Conservation (phyloP, 306 rosid species). For the Psophocarpus tetragonolobus region DNA sequence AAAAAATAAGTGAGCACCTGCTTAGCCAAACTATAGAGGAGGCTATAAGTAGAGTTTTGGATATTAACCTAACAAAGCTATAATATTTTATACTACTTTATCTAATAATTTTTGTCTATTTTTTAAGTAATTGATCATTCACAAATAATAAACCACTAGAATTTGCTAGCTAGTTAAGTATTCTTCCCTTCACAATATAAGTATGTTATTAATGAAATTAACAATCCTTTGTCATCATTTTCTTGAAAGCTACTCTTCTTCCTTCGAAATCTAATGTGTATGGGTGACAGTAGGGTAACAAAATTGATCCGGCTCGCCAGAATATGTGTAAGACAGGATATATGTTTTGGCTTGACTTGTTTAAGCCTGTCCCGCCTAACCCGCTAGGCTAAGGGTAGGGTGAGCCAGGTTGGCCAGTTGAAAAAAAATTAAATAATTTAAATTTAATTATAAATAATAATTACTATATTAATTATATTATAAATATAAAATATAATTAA, state of each 20-base stretch:
- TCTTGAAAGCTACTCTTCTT: not conserved
- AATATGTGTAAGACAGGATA: no score
- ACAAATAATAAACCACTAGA: not conserved
- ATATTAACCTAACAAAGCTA: not conserved
- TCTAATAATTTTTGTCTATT: conserved; percentile 1
- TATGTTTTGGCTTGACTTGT: no score
- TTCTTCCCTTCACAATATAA: not conserved
- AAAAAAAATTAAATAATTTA: no score
- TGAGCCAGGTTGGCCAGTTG: no score
- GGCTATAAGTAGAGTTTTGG: conserved; percentile 4
- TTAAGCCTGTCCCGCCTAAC: no score
- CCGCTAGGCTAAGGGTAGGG: no score
- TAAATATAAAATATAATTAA: no score
- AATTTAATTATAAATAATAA: no score
- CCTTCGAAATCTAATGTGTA: not conserved
- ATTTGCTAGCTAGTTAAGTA: not conserved
- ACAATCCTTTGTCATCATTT: not conserved
- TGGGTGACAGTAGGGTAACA: not conserved
- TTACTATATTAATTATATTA: no score
- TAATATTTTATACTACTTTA: not conserved
- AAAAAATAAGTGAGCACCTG: conserved; percentile 17
- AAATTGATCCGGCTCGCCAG: no score
- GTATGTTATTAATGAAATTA: not conserved
- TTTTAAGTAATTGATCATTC: conserved; percentile 29
- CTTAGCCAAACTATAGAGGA: not conserved